A percentile compares a stretch with the other conserved stretches of the same genome.
Conservation (phyloP, 768 basidiomycete species). For the Mrakia hoshinonis region DNA sequence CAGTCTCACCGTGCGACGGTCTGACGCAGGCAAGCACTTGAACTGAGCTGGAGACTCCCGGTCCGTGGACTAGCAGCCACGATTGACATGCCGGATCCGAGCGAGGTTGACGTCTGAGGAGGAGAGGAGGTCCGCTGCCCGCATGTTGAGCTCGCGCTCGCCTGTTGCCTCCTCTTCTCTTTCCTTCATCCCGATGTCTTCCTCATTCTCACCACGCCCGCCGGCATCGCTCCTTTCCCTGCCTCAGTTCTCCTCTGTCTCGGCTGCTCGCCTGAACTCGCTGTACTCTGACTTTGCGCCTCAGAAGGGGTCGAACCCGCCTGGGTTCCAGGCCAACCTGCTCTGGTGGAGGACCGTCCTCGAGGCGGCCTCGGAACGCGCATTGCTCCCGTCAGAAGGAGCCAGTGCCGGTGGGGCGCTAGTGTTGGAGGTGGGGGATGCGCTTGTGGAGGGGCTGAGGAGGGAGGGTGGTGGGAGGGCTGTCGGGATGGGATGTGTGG, state of each 20-base stretch:
- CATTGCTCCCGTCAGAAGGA: constrained; percentile 52
- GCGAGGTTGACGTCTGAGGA: no score
- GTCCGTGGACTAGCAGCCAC: no score
- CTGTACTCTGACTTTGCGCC: constrained; percentile 80
- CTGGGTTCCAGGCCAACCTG: constrained; percentile 67
- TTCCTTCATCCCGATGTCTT: no score
- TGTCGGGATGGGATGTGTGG: constrained; percentile 8
- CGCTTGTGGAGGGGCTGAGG: constrained; percentile 9
- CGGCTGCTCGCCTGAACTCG: constrained; percentile 42
- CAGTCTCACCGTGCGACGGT: no score
- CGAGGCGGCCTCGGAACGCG: constrained; percentile 53
- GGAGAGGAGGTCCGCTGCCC: no score
- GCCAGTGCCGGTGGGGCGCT: not conserved
- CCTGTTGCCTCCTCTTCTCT: no score
- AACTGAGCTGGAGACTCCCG: no score
- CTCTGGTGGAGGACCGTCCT: constrained; percentile 78
- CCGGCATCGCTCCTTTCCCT: constrained; percentile 9
- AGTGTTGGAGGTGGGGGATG: constrained; percentile 7
- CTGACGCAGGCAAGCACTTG: no score
- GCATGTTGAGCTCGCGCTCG: no score
- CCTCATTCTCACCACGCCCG: no score
- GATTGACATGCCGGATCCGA: no score
- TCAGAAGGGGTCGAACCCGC: constrained; percentile 75
- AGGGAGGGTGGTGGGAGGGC: constrained; percentile 15
- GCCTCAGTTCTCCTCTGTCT: constrained; percentile 32